These are phyloP conservation scores for Leccinum disarticulatum DNA, from an alignment of 768 basidiomycete genomes.

Conservation along the genomic window DNA sequence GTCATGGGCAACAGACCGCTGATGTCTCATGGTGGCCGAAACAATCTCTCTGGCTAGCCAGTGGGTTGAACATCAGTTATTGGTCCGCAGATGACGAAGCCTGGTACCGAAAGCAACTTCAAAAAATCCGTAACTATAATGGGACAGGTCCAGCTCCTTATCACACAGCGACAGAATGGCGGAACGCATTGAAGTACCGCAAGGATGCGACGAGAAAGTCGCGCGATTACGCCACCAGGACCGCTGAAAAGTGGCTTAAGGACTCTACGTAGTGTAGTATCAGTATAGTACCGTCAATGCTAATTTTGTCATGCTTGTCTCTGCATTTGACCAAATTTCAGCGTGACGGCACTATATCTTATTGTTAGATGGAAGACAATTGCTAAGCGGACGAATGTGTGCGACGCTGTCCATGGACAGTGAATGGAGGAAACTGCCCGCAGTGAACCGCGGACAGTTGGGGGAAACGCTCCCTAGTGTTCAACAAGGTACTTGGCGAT, in stretches of 20 bases:
- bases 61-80: not conserved
- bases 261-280: too few relatives aligned
- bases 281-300: too few relatives aligned
- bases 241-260: not conserved
- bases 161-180: not conserved
- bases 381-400: too few relatives aligned
- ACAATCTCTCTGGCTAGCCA: not conserved
- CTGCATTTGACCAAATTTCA: too few relatives aligned
- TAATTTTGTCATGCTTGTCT: too few relatives aligned
- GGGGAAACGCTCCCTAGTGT: too few relatives aligned
- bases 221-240: not conserved
- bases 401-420: too few relatives aligned
- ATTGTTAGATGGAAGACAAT: too few relatives aligned
- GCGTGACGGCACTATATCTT: too few relatives aligned
- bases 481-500: too few relatives aligned
- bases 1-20: not conserved
- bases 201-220: not conserved
- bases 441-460: too few relatives aligned
- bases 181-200: not conserved
- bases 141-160: not conserved
- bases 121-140: not conserved
- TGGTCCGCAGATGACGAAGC: conserved; percentile 1
- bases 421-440: too few relatives aligned
- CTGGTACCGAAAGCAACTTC: not conserved
- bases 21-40: conserved; percentile 9